These are phyloP conservation scores for Podila verticillata DNA, from an alignment of 192 early-diverging fungal species.

Conservation along the genomic window DNA sequence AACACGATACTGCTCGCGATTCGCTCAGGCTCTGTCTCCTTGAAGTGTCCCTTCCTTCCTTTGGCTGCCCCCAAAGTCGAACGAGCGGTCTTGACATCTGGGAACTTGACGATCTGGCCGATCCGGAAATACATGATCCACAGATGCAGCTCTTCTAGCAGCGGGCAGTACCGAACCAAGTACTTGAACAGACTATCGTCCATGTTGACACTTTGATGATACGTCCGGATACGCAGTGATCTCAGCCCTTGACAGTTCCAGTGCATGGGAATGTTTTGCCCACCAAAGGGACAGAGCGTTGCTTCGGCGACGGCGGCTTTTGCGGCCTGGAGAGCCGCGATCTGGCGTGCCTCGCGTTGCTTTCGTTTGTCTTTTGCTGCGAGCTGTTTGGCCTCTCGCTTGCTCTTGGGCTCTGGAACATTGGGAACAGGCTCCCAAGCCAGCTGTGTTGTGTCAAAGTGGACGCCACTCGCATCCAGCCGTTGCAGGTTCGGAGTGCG, in stretches of 20 bases:
- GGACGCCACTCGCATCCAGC: not conserved
- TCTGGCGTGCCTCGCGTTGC: too few species aligned
- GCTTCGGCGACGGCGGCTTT: too few species aligned
- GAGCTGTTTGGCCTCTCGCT: too few species aligned
- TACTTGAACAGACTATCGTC: not conserved
- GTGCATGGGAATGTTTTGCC: not conserved
- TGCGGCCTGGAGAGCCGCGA: too few species aligned
- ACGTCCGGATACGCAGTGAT: not conserved
- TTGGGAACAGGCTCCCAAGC: too few species aligned
- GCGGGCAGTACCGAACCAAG: not conserved
- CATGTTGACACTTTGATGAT: not conserved
- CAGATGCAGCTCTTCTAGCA: not conserved
- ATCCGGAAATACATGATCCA: not conserved
- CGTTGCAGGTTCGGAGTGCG: constrained; percentile 6
- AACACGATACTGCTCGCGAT: not conserved
- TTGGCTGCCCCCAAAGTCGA: too few species aligned
- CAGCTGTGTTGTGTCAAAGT: not conserved
- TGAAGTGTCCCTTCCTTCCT: too few species aligned
- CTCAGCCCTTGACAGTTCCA: not conserved
- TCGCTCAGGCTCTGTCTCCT: not conserved
- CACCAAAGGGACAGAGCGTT: too few species aligned
- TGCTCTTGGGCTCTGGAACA: too few species aligned
- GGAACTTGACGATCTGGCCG: not conserved
- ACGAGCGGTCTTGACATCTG: not conserved
- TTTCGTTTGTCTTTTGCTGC: too few species aligned